These are phyloP conservation scores for Cucumis hystrix DNA, from an alignment of 306 rosid genomes.

Conservation along the genomic window DNA sequence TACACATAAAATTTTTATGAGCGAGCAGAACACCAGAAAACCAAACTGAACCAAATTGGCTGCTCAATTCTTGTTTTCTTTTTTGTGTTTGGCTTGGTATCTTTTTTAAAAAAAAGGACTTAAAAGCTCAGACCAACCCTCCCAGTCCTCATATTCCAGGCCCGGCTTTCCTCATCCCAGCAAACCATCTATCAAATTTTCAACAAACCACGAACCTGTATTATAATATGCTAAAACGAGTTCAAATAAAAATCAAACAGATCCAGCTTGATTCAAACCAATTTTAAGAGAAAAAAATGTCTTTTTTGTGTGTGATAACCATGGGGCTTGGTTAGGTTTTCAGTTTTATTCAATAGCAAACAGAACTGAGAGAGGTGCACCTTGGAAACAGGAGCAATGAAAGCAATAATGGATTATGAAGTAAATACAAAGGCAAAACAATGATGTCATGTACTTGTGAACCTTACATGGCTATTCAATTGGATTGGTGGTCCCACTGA, in stretches of 20 bases:
- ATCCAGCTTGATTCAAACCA: not conserved
- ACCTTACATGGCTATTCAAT: conserved; percentile 44
- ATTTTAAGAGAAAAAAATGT: not conserved
- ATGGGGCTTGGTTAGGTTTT: not conserved
- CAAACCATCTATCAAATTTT: not conserved
- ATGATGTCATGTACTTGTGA: conserved; percentile 8
- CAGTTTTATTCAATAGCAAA: not conserved
- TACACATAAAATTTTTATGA: not conserved
- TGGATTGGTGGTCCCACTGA: conserved; percentile 72
- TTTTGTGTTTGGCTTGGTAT: not conserved
- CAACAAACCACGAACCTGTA: not conserved
- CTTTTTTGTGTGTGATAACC: not conserved
- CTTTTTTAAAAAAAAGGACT: not conserved
- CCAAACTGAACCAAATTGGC: not conserved
- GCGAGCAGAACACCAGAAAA: not conserved
- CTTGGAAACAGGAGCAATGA: not conserved
- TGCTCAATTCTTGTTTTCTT: not conserved
- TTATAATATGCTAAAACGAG: not conserved
- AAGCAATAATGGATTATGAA: not conserved
- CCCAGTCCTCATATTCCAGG: not conserved
- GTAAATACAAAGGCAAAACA: conserved; percentile 4
- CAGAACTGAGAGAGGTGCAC: not conserved
- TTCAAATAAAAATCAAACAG: not conserved
- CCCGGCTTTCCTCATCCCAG: not conserved
- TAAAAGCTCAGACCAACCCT: not conserved